Percentiles rank a stretch among this genome's conserved stretches.
Evolutionary conservation across 1,284 basidiomycete species (phyloP).

Genomic region (Leccinum brunneo-olivaceum): DNA sequence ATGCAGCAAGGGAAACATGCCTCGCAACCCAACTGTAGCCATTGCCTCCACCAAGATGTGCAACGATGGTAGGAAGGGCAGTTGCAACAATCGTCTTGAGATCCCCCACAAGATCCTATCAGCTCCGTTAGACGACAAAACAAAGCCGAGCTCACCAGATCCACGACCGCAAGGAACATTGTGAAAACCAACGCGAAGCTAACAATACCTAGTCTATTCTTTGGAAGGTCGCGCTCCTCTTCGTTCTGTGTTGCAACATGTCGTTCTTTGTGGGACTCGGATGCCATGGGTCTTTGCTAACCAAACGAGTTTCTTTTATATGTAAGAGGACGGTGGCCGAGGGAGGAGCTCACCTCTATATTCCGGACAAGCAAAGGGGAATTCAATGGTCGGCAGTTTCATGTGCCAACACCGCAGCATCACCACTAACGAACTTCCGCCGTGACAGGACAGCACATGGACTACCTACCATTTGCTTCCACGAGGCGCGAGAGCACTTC

Average conservation of each 20-base stretch:
- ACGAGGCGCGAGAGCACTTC: no score
- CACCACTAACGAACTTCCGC: no score
- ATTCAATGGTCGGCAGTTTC: no score
- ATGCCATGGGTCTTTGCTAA: not conserved
- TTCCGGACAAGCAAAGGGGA: no score
- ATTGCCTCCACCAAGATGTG: slow-evolving; percentile 58
- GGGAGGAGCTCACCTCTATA: no score
- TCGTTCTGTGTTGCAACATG: slow-evolving; percentile 28
- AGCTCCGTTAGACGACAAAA: no score
- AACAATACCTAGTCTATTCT: slow-evolving; percentile 50
- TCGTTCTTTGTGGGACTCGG: not conserved
- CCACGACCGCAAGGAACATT: slow-evolving; percentile 53
- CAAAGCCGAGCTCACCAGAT: slow-evolving; percentile 36
- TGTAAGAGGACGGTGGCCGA: no score
- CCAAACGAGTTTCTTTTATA: no score
- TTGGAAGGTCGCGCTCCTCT: slow-evolving; percentile 30
- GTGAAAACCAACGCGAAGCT: slow-evolving; percentile 46
- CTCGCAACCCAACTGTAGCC: slow-evolving; percentile 74
- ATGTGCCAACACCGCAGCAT: no score
- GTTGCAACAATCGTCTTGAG: slow-evolving; percentile 67
- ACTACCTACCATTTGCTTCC: no score
- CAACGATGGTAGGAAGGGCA: slow-evolving; percentile 70
- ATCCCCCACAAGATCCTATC: slow-evolving; percentile 35
- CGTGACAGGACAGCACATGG: no score
- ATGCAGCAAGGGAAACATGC: slow-evolving; percentile 27